Evolutionary conservation across 306 rosid species (phyloP), one percentile per base, ranked within the genome.

Genomic region (Cicer judaicum): DNA sequence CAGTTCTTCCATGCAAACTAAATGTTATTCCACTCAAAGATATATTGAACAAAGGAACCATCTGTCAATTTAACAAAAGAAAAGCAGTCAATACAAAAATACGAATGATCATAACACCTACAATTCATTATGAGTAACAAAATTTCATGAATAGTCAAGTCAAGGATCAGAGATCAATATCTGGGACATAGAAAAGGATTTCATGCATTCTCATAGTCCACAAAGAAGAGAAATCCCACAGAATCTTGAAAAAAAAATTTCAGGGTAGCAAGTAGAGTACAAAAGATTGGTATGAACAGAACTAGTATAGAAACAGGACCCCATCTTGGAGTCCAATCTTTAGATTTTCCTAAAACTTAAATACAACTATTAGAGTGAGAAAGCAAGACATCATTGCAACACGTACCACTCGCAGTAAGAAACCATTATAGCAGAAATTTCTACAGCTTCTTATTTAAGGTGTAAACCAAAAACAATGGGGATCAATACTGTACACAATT

Each of bases 1-100:
- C 92, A 19, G 82, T 85, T 82, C 95, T 85, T 87, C 95, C 96
- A 68, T 89, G 97, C 57, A 90, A 81, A 53, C 86, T 84, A 78
- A 87, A 87, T 70, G 87, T 84, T 70, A 94, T 76, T 75, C 95
- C 97, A 82, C 83, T 85, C 69, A 89, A 77, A 64, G 97, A 94
- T 65, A 90, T 71, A 86, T 94, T 94, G 86, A 90, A 94, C 92
- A 94, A 82, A 46, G 99, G 99, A 86, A 94, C 99, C 99, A 90
- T 94, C 99, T 94, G 96, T 69, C 70, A 62, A 74, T 56, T 80
- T 34, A 52, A 63, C 47, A 74, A 62, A 82, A 49, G 76, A 66
- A 65, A 82, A 55, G 65, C 6, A 77, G 16, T 80, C 71, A 79
- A 42, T 63, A 41, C 39, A 68, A 40, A 61, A 39, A 36, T 77